Conservation (phyloP, 2,329 filamentous ascomycete species). For the Thielaviopsis cerberus region DNA sequence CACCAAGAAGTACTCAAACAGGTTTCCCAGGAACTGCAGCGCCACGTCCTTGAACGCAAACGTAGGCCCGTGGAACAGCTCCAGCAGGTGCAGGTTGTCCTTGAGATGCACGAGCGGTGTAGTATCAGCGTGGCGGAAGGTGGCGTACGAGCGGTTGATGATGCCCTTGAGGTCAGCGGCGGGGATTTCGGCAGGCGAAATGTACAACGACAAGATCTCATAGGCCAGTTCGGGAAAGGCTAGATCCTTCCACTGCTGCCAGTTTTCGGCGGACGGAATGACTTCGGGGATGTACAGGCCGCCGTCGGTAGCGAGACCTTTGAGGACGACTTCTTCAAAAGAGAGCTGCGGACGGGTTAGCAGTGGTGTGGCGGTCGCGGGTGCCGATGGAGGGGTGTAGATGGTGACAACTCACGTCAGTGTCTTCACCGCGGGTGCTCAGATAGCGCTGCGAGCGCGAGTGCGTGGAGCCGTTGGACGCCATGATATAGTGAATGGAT, state of each 20-base stretch:
- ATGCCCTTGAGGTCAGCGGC: constrained; percentile 61
- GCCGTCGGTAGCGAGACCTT: constrained; percentile 70
- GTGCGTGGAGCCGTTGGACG: constrained; percentile 24
- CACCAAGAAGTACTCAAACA: constrained; percentile 76
- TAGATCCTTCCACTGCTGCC: constrained; percentile 59
- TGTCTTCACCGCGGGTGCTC: constrained; percentile 32
- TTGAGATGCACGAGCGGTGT: constrained; percentile 67
- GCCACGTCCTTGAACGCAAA: constrained; percentile 84
- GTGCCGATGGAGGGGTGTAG: background rate
- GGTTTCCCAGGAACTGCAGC: constrained; percentile 84
- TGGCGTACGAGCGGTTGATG: constrained; percentile 69
- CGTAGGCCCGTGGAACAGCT: constrained; percentile 90
- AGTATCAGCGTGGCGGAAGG: constrained; percentile 63
- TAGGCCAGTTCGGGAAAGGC: constrained; percentile 68
- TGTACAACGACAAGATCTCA: constrained; percentile 72
- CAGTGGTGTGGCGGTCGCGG: constrained; percentile 3
- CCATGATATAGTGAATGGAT: constrained; percentile 19
- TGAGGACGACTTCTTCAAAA: constrained; percentile 80
- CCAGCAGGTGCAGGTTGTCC: constrained; percentile 64
- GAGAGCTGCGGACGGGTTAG: constrained; percentile 51
- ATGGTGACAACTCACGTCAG: constrained; percentile 22
- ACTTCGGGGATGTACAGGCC: constrained; percentile 79
- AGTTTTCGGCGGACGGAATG: constrained; percentile 47
- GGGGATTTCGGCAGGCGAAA: constrained; percentile 69
- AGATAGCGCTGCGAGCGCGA: constrained; percentile 31